These are phyloP conservation scores for Draba incana DNA, from an alignment of 345 rosid species.

Conservation along the genomic window DNA sequence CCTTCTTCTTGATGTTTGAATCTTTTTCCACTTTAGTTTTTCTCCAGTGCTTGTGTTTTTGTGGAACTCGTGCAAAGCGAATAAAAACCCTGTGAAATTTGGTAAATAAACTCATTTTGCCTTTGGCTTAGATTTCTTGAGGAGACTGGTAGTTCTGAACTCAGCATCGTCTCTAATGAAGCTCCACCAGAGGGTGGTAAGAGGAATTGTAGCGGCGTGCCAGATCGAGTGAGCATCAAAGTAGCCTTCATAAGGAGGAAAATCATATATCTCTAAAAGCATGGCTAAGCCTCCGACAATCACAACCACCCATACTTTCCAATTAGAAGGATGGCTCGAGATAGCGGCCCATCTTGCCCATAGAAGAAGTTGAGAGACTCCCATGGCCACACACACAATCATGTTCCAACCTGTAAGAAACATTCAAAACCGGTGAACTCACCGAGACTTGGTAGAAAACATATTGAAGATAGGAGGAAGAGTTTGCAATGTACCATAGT, in stretches of 20 bases:
- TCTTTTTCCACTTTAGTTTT: slow-evolving; percentile 11
- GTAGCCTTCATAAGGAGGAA: slow-evolving; percentile 67
- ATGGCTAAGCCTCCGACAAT: slow-evolving; percentile 62
- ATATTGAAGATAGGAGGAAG: slow-evolving; percentile 12
- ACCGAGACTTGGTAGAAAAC: not conserved
- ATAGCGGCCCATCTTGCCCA: slow-evolving; percentile 74
- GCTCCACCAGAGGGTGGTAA: slow-evolving; percentile 77
- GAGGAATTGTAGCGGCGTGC: slow-evolving; percentile 67
- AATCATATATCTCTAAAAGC: slow-evolving; percentile 78
- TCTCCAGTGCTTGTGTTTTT: slow-evolving; percentile 16
- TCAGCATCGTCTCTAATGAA: slow-evolving; percentile 69
- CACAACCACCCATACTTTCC: slow-evolving; percentile 71
- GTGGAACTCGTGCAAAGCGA: slow-evolving; percentile 8
- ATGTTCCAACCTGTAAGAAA: slow-evolving; percentile 65
- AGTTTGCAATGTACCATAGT: slow-evolving; percentile 52
- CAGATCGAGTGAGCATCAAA: slow-evolving; percentile 77
- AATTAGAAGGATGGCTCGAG: slow-evolving; percentile 60
- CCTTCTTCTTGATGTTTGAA: slow-evolving; percentile 7
- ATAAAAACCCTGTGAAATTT: not conserved
- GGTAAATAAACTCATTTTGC: slow-evolving; percentile 30
- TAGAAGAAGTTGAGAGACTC: slow-evolving; percentile 57
- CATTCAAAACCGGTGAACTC: not conserved
- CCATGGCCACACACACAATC: slow-evolving; percentile 64
- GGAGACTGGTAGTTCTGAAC: slow-evolving; percentile 49
- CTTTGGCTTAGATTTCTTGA: slow-evolving; percentile 51